Percentiles rank a stretch among this genome's conserved stretches.
phyloP scores from a whole-genome alignment of 768 basidiomycete species.

The Leccinum barrowsii region DNA sequence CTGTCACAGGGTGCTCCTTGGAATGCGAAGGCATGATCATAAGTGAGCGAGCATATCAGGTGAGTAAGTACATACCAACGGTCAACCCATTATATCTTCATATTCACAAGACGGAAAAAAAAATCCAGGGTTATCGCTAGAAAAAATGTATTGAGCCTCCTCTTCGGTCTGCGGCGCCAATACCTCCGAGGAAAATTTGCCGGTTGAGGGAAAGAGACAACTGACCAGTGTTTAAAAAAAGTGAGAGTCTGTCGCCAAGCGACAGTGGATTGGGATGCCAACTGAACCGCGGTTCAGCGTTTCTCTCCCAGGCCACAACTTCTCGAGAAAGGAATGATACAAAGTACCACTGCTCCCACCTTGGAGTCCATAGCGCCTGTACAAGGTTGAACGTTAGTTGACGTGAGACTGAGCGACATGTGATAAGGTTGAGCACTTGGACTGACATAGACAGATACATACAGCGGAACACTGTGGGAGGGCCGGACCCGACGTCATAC shows the following conservation, averaged over 20 bases:
- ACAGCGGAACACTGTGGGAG: not conserved
- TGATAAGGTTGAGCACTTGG: not conserved
- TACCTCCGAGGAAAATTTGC: not conserved
- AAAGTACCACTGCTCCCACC: not conserved
- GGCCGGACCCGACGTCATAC: not conserved
- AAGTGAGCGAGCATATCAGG: not conserved
- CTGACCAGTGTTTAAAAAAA: not conserved
- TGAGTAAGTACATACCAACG: not conserved
- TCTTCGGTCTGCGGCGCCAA: not conserved
- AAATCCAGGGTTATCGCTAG: not conserved
- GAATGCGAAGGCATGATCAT: not conserved
- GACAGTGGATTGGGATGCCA: not conserved
- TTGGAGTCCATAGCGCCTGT: not conserved
- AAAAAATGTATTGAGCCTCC: not conserved
- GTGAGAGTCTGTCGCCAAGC: not conserved
- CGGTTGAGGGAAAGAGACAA: not conserved
- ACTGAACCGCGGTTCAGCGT: not conserved
- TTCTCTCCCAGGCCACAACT: not conserved
- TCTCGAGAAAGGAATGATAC: not conserved
- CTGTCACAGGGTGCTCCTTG: not conserved
- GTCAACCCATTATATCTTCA: not conserved
- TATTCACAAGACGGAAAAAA: not conserved
- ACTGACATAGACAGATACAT: not conserved
- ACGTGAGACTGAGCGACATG: not conserved
- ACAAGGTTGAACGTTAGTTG: not conserved